Conservation (phyloP, 371 early-diverging fungal genomes). For the Circinella umbellata region DNA sequence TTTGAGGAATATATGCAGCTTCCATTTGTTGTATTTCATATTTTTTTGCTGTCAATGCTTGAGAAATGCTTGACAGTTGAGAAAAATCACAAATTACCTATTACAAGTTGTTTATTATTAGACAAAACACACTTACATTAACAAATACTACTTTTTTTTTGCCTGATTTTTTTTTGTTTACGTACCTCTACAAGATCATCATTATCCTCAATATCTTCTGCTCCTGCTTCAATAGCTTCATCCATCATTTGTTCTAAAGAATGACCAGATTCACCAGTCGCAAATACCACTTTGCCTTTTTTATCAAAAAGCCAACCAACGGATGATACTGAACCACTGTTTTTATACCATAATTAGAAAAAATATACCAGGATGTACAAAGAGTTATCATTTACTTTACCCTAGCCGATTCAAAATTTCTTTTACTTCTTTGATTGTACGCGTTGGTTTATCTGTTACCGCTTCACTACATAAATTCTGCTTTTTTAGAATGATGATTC, state of each 20-base stretch:
- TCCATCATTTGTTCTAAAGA: conserved; percentile 63
- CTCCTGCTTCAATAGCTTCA: conserved; percentile 63
- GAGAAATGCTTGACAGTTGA: conserved; percentile 42
- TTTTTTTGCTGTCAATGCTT: conserved; percentile 35
- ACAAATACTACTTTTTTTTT: too few species aligned
- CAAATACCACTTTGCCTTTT: conserved; percentile 56
- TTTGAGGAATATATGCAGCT: conserved; percentile 51
- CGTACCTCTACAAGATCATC: conserved; percentile 49
- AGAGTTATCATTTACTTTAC: conserved; percentile 24
- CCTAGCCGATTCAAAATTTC: conserved; percentile 59
- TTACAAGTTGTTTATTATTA: neutral
- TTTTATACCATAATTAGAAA: neutral
- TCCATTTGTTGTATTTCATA: conserved; percentile 52
- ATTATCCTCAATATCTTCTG: conserved; percentile 60
- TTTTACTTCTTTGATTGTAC: conserved; percentile 73
- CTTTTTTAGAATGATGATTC: neutral
- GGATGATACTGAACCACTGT: conserved; percentile 60
- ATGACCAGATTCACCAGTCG: conserved; percentile 45
- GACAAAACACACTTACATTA: too few species aligned
- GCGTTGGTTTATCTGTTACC: conserved; percentile 65
- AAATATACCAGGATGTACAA: too few species aligned
- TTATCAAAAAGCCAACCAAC: conserved; percentile 69
- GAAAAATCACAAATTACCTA: conserved; percentile 57
- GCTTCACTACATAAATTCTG: conserved; percentile 47
- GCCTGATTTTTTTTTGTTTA: too few species aligned